Evolutionary conservation across 164 flowering plant species (phyloP).

Genomic region (Chimonanthus praecox): DNA sequence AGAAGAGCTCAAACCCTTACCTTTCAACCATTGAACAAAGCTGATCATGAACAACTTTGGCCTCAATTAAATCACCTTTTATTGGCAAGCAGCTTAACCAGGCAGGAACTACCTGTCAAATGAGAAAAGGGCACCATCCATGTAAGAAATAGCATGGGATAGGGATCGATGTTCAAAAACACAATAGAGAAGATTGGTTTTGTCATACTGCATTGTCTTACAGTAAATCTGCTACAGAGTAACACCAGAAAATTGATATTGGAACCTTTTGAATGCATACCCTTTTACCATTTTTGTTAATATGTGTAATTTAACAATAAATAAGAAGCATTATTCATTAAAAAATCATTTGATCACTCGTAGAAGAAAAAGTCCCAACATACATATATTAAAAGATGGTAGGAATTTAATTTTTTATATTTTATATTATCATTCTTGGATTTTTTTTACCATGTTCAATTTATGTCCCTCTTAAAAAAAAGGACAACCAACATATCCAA

Average conservation of each 20-base stretch:
- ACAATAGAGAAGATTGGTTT: neutral
- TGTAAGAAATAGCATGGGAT: neutral
- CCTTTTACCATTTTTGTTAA: no score
- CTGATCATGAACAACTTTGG: constrained; percentile 91
- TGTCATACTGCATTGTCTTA: neutral
- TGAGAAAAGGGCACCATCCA: neutral
- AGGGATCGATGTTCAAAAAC: neutral
- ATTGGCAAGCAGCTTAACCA: constrained; percentile 92
- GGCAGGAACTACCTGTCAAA: constrained; percentile 74
- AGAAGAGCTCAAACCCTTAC: constrained; percentile 21
- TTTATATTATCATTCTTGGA: no score
- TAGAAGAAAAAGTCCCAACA: no score
- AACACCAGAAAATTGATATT: neutral
- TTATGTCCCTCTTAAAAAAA: no score
- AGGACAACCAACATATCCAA: no score
- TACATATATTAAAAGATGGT: no score
- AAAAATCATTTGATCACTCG: no score
- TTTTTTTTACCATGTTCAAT: no score
- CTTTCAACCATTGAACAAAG: constrained; percentile 97
- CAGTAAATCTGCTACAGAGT: neutral
- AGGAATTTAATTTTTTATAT: no score
- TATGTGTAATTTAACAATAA: no score
- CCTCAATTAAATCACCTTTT: constrained; percentile 85
- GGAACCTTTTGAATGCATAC: no score
- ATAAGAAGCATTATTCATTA: no score